Conservation (phyloP, 2,329 filamentous ascomycete species). For the Orbilia oligospora region DNA sequence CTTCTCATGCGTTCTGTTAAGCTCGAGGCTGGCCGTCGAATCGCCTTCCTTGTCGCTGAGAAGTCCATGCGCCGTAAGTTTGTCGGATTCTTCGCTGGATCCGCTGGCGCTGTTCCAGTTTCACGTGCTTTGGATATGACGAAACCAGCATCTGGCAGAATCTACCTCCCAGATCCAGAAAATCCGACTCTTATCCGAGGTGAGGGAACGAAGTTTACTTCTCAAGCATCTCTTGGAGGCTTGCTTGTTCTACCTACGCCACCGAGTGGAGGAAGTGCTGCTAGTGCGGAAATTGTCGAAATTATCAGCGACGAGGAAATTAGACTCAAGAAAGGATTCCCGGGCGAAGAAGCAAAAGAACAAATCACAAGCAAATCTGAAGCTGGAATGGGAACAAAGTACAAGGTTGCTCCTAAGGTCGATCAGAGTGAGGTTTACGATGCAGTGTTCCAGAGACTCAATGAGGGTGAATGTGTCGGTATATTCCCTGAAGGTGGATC, state of each 20-base stretch:
- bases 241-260: conserved; percentile 85
- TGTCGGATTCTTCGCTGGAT: conserved; percentile 86
- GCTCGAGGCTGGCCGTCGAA: conserved; percentile 86
- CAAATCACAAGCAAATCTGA: conserved; percentile 85
- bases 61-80: conserved; percentile 93
- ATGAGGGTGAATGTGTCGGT: conserved; percentile 87
- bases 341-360: conserved; percentile 78
- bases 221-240: conserved; percentile 81
- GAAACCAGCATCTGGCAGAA: conserved; percentile 81
- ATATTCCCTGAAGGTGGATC: conserved; percentile 98
- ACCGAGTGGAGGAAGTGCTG: conserved; percentile 74
- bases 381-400: conserved; percentile 82
- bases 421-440: conserved; percentile 95
- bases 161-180: conserved; percentile 90
- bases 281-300: conserved; percentile 86
- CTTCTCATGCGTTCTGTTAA: conserved; percentile 92
- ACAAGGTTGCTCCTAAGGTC: conserved; percentile 90
- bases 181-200: conserved; percentile 86
- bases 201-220: conserved; percentile 85
- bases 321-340: conserved; percentile 88
- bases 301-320: conserved; percentile 85
- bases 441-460: conserved; percentile 87
- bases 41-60: conserved; percentile 92
- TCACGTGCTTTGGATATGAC: conserved; percentile 90
- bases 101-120: conserved; percentile 92